A percentile compares a stretch with the other conserved stretches of the same genome.
phyloP scores from a whole-genome alignment of 2,329 filamentous ascomycete genomes.

The Geoglossum cookeanum region DNA sequence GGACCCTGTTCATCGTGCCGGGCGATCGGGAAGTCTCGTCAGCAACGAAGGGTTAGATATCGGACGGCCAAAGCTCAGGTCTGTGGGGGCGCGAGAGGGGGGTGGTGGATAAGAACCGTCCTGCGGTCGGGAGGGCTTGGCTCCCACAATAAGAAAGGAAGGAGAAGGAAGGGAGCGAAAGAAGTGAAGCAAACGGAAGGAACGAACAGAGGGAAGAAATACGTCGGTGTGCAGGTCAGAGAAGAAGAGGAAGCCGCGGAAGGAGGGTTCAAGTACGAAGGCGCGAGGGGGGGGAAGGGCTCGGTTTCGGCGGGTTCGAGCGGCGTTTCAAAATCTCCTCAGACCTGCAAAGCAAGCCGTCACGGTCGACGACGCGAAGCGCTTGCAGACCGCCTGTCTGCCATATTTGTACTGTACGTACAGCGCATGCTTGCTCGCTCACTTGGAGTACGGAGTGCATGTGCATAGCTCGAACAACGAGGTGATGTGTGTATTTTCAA shows the following conservation, averaged over 20 bases:
- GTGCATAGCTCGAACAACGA: too few relatives aligned
- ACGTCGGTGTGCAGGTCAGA: neutral
- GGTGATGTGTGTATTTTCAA: too few relatives aligned
- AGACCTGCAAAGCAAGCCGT: neutral
- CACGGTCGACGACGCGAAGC: neutral
- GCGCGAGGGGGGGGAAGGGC: neutral
- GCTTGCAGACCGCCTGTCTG: too few relatives aligned
- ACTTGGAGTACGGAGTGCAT: too few relatives aligned
- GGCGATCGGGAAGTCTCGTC: neutral
- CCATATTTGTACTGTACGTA: too few relatives aligned
- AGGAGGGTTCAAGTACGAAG: neutral
- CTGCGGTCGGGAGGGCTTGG: neutral
- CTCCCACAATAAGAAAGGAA: neutral
- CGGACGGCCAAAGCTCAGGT: neutral
- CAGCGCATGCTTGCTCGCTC: too few relatives aligned
- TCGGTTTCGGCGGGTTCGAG: neutral
- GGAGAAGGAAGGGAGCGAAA: neutral
- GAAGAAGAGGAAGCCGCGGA: neutral
- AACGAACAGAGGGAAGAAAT: neutral
- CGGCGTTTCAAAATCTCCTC: neutral
- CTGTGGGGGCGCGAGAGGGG: neutral
- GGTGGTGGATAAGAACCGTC: neutral
- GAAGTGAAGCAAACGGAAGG: neutral
- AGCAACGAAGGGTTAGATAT: too few relatives aligned
- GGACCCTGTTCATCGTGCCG: conserved; percentile 32